A percentile compares a stretch with the other conserved stretches of the same genome.
phyloP scores from a whole-genome alignment of 2,329 filamentous ascomycete species.

The Aspergillus sp. region DNA sequence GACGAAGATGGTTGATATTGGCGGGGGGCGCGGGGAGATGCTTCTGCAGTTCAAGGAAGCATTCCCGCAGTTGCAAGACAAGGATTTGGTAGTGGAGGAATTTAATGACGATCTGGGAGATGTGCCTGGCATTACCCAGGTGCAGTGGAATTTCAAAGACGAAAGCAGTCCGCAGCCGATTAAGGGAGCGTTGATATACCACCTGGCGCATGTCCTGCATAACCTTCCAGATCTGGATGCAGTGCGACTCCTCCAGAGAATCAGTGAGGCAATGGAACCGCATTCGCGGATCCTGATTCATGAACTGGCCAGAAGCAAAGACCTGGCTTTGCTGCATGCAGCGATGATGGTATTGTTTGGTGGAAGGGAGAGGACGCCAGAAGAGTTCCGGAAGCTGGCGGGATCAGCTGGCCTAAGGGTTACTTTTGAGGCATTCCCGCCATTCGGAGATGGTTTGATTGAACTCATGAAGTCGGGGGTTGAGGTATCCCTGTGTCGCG shows the following conservation, averaged over 20 bases:
- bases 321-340: slow-evolving; percentile 34
- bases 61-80: slow-evolving; percentile 25
- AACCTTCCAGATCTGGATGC: slow-evolving; percentile 39
- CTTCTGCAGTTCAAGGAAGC: slow-evolving; percentile 36
- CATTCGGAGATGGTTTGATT: slow-evolving; percentile 28
- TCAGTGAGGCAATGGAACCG: slow-evolving; percentile 33
- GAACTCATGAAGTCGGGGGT: not conserved
- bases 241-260: slow-evolving; percentile 33
- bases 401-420: slow-evolving; percentile 31
- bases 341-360: slow-evolving; percentile 39
- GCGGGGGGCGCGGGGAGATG: slow-evolving; percentile 37
- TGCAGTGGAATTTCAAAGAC: slow-evolving; percentile 38
- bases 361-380: slow-evolving; percentile 32
- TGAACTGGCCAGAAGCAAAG: slow-evolving; percentile 31
- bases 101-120: slow-evolving; percentile 31
- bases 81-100: slow-evolving; percentile 36
- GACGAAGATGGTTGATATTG: slow-evolving; percentile 37
- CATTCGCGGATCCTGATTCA: slow-evolving; percentile 37
- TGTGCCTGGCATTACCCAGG: slow-evolving; percentile 28
- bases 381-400: slow-evolving; percentile 36
- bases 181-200: slow-evolving; percentile 32
- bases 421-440: slow-evolving; percentile 36
- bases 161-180: slow-evolving; percentile 32
- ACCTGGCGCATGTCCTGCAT: slow-evolving; percentile 37
- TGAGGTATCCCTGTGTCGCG: no score